phyloP scores from a whole-genome alignment of 2,329 filamentous ascomycete genomes.

The Akanthomyces uredinophilus region DNA sequence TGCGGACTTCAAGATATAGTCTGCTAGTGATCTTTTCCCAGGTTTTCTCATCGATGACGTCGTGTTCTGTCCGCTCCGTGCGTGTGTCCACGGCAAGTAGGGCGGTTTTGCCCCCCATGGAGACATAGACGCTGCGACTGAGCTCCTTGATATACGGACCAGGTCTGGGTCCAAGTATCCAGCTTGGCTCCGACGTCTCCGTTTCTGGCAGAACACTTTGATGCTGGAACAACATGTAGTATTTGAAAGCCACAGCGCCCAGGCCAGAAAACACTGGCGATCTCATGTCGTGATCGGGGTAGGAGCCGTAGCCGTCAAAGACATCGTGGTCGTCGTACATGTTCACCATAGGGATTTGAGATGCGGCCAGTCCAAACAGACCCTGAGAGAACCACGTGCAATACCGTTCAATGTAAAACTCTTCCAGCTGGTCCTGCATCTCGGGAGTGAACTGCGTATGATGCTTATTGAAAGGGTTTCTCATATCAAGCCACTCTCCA shows the following conservation, averaged over 20 bases:
- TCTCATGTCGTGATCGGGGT: constrained; percentile 85
- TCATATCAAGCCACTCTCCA: constrained; percentile 76
- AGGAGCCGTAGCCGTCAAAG: constrained; percentile 89
- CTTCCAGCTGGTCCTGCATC: constrained; percentile 84
- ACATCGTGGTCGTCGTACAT: constrained; percentile 96
- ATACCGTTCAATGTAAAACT: constrained; percentile 84
- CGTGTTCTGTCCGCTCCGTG: constrained; percentile 80
- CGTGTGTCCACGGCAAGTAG: constrained; percentile 87
- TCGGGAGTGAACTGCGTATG: constrained; percentile 69
- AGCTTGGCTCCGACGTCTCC: constrained; percentile 80
- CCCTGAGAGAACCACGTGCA: constrained; percentile 95
- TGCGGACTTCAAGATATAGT: constrained; percentile 73
- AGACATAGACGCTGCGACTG: constrained; percentile 82
- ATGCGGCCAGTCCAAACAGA: constrained; percentile 84
- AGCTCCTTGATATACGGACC: constrained; percentile 88
- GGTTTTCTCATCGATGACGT: constrained; percentile 73
- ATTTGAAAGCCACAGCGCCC: constrained; percentile 92
- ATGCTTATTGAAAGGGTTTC: constrained; percentile 75
- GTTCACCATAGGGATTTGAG: constrained; percentile 97
- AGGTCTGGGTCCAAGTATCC: constrained; percentile 72
- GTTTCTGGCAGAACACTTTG: constrained; percentile 81
- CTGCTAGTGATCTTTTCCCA: constrained; percentile 86
- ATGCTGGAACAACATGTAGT: constrained; percentile 98
- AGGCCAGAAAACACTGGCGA: constrained; percentile 85
- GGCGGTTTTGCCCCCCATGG: constrained; percentile 70